phyloP scores from a whole-genome alignment of 2,329 filamentous ascomycete genomes.

The Aspergillus sp. region DNA sequence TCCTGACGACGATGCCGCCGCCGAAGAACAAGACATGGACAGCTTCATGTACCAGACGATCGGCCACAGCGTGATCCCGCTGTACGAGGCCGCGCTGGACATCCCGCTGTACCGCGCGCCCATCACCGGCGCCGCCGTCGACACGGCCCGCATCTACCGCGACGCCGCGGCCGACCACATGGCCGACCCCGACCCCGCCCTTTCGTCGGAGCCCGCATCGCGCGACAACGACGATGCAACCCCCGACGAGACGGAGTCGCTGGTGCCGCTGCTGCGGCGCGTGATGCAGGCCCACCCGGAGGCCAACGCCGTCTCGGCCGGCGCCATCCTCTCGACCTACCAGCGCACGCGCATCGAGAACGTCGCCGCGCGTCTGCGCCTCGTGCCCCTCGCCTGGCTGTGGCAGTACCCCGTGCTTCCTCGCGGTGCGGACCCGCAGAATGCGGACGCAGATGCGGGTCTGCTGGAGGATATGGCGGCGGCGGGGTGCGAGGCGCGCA shows the following conservation, averaged over 20 bases:
- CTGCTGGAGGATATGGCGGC: conserved; percentile 79
- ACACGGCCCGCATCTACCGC: conserved; percentile 70
- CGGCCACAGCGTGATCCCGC: conserved; percentile 79
- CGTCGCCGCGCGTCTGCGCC: conserved; percentile 77
- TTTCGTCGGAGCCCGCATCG: background rate
- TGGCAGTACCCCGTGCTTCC: conserved; percentile 87
- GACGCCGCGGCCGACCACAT: conserved; percentile 19
- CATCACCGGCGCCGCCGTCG: conserved; percentile 70
- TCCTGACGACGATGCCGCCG: conserved; percentile 14
- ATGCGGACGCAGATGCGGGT: conserved; percentile 31
- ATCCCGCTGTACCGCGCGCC: conserved; percentile 80
- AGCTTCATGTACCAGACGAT: conserved; percentile 99
- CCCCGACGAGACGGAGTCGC: conserved; percentile 81
- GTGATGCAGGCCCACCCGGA: conserved; percentile 70
- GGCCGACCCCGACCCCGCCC: background rate
- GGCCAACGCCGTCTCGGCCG: conserved; percentile 82
- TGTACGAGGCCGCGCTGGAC: conserved; percentile 75
- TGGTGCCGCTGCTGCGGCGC: conserved; percentile 70
- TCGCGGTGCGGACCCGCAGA: conserved; percentile 31
- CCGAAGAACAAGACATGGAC: conserved; percentile 67
- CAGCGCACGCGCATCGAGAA: conserved; percentile 95
- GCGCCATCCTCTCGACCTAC: conserved; percentile 92
- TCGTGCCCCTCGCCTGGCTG: conserved; percentile 79
- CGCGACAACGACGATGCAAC: conserved; percentile 1
- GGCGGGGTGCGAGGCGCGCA: conserved; percentile 77